These are phyloP conservation scores for Ceratobasidium sp. DNA, from an alignment of 1,284 basidiomycete genomes.

Conservation along the genomic window DNA sequence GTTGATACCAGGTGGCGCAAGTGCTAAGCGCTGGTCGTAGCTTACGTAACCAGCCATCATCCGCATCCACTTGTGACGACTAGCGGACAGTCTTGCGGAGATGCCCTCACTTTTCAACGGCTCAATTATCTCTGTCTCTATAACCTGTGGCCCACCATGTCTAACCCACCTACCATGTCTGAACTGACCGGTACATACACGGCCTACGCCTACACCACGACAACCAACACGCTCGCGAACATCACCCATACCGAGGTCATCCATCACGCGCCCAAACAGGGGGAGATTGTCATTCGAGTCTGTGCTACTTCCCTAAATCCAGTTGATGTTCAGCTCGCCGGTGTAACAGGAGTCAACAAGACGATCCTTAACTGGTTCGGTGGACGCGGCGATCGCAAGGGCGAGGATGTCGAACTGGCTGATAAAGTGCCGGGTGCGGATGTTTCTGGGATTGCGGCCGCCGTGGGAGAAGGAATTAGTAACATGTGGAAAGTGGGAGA, in stretches of 20 bases:
- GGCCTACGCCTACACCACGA: neutral
- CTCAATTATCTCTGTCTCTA: no score
- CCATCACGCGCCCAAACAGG: neutral
- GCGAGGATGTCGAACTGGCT: neutral
- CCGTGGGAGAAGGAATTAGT: neutral
- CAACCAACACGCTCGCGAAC: neutral
- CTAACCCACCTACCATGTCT: no score
- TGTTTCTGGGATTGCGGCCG: neutral
- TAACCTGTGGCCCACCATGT: no score
- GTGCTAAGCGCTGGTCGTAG: no score
- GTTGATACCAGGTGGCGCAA: no score
- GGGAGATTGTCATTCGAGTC: neutral
- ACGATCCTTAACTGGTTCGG: neutral
- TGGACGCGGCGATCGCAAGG: neutral
- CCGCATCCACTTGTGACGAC: no score
- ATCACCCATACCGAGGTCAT: neutral
- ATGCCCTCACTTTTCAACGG: no score
- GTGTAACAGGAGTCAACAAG: neutral
- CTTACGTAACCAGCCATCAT: no score
- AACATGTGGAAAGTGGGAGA: conserved; percentile 9
- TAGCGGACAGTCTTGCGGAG: no score
- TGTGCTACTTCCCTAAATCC: conserved; percentile 6
- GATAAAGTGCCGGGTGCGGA: neutral
- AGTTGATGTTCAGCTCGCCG: conserved; percentile 11
- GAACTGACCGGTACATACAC: neutral